Base-by-base conservation (phyloP, 768 basidiomycete species). In the Asterophora lycoperdoides region DNA sequence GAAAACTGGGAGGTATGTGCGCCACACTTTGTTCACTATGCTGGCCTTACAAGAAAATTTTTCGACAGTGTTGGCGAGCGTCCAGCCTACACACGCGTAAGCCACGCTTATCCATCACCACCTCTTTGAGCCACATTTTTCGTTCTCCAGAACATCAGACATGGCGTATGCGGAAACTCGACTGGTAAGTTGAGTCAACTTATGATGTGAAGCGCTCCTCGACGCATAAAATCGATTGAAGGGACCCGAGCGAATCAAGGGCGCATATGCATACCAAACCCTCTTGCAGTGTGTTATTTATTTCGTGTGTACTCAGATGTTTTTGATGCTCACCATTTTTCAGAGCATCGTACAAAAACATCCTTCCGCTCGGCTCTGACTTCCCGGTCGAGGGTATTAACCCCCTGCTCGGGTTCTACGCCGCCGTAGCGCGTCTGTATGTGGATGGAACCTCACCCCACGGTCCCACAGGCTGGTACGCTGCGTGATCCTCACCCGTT, bases 331-430 rank as follows among this genome's bases (percentile, higher is more conserved):
- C n/a, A 46, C 14, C 29, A 8, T 28, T 37, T 32, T 33, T 1
- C 32, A 84, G 80, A 51, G 64, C 64, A 3, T 84, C 86, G 9
- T 70, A 63, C 5, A 66, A 69, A n/a, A 65, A 75, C 0, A 63
- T 83, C 11, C 75, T 94, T 2, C 84, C 92, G 0, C 74, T 97
- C 1, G 94, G 95, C 2, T 91, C 92, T 2, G 94, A 97, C 64
- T 96, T 97, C 65, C 95, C 95, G 0, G 84, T 97, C 3, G 94
- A 97, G 65, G 78, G 81, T 8, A 84, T 95, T 45, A 90, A 95
- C 60, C 94, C 95, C 0, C 69, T 97, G 29, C 70, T 87, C 3
- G 91, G 90, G 0, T 94, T 96, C 66, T 92, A 93, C 56, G 93
- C 95, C 5, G 91, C 92, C 0, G 77, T 93, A 2, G 76, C 91